Evolutionary conservation across 495 filamentous ascomycete genomes (phyloP).

Genomic region (Podospora conica): DNA sequence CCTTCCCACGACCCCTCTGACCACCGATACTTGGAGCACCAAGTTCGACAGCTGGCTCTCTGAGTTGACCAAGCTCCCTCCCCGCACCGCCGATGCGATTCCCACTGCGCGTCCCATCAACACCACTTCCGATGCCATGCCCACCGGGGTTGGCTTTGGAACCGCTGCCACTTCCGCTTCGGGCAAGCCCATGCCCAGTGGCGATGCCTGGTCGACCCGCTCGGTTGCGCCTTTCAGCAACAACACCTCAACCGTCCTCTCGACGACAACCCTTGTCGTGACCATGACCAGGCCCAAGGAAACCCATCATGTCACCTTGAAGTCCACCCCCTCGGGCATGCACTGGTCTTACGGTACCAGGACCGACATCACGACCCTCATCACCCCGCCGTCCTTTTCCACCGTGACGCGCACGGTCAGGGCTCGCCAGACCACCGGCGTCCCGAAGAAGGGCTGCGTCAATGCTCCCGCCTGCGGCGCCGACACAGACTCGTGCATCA

Average conservation of each 20-base stretch:
- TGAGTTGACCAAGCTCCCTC: not conserved
- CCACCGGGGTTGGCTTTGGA: too few relatives aligned
- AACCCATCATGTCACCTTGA: too few relatives aligned
- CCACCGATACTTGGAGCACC: not conserved
- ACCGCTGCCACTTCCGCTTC: not conserved
- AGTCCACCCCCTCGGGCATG: too few relatives aligned
- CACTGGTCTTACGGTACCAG: not conserved
- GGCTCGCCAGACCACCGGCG: not conserved
- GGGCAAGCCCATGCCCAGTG: too few relatives aligned
- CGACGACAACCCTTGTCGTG: not conserved
- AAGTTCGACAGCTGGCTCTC: not conserved
- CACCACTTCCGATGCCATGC: too few relatives aligned
- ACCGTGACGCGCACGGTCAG: too few relatives aligned
- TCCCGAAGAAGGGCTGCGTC: not conserved
- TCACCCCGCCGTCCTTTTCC: too few relatives aligned
- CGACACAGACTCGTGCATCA: not conserved
- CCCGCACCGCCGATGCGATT: too few relatives aligned
- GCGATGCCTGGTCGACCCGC: too few relatives aligned
- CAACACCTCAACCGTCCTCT: not conserved
- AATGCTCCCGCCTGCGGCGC: not conserved
- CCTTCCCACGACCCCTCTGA: not conserved
- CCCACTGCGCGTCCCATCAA: too few relatives aligned
- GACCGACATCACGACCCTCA: not conserved
- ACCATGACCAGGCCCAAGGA: not conserved
- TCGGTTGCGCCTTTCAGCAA: too few relatives aligned